Evolutionary conservation across 768 basidiomycete genomes (phyloP), one percentile per base, ranked within the genome.

Genomic region (Galerina sulciceps): DNA sequence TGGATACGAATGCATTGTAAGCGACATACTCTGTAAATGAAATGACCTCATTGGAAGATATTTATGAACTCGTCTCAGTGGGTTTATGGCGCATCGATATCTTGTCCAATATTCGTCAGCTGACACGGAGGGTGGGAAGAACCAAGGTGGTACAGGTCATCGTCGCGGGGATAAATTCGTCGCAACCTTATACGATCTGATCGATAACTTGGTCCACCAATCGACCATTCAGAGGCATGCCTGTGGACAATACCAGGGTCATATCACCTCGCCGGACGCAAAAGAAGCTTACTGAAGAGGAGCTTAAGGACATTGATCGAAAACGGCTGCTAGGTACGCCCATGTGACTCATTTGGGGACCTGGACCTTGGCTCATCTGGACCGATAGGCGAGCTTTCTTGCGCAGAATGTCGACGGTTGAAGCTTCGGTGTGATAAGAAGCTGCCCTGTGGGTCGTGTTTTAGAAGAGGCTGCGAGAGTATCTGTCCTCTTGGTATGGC

Each of bases 401-500:
- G 81, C 59, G 82, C 82, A 17, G 82, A 83, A 74, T 83, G 81
- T 65, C 70, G 81, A 49, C 70, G 81, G 36, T 62, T 84, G 49
- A 83, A 84, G 69, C 71, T 84, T 35, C 76, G 77, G 45, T 84
- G 83, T 63, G 81, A 83, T 60, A 84, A 83, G 63, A 79, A 77
- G 53, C 74, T 83, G 8, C 81, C 82, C 3, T 84, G 81, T 63
- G 69, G 77, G 3, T 82, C 82, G 1, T 83, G 81, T 65, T 76
- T 76, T 40, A 76, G 85, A 42, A 75, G 86, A 67, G 85, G 85
- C 10, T 86, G 86, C 69, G 82, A 85, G 57, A 83, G 83, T 59
- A 88, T 88, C 47, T 88, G 85, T 69, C 84, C 84, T n/a, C 79
- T 81, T 61, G 85, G 83, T 82, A 65, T 37, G 73, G 34, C 10